Base-by-base conservation (phyloP, 495 filamentous ascomycete species). In the Aspergillus sclerotiicarbonarius region DNA sequence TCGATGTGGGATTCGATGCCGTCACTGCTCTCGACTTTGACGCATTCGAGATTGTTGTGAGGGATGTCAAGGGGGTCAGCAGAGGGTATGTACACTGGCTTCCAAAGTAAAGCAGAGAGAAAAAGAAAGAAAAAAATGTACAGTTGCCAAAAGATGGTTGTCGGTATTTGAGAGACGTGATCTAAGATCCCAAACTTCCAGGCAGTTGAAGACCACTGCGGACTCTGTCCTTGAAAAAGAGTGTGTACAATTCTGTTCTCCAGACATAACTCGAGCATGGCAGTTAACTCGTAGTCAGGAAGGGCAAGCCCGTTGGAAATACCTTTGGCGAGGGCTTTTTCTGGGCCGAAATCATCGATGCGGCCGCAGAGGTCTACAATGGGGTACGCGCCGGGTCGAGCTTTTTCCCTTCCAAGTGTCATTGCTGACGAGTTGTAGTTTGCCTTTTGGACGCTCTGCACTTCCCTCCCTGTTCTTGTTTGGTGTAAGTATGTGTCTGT, bases 41-140 rank as follows among this genome's bases (percentile, higher is more conserved):
- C 41, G 86, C 84, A 21, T 88, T 99, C 68, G 93, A 99, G 69
- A 73, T 99, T 60, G 84, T 92, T 65, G 80, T 99, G 56, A 88
- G 83, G 71, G 94, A 99, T 79, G 80, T 90, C 41, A 92, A 92
- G 73, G 92, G 94, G 52, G 75, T 87, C 66, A 92, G 89, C 77
- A 94, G 93, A 92, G 95, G 94, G 95, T 99, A 99, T 86, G 95
- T 98, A 82, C 85, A 86, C 73, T 90, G 90, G 91, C 91, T 98
- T 82, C 95, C 95, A 62, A 89, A 87, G 80, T 98, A 84, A 82
- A 82, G 45, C 59, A 64, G 52, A 68, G 62, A 51, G 72, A 80
- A 66, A 80, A 66, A 63, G 31, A 72, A 77, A 80, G 67, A 80
- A 66, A 63, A 37, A 72, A 77, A 80, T 78, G 79, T 81, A 80